Conservation (phyloP, 495 filamentous ascomycete genomes). For the Penicillium waksmanii region DNA sequence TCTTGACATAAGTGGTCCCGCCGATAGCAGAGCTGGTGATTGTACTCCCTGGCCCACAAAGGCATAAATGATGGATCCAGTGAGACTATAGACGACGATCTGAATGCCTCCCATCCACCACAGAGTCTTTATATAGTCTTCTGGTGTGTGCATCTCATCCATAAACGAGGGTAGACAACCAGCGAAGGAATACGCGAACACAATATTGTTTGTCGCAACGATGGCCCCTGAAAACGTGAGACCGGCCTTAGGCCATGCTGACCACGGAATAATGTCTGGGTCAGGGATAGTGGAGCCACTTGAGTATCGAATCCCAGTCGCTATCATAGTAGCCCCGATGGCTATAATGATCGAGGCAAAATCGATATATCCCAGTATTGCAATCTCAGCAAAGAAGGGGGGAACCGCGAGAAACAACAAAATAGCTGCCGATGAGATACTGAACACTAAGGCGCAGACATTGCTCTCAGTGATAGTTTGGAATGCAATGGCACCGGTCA, state of each 20-base stretch:
- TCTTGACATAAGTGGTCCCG: slow-evolving; percentile 60
- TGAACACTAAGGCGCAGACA: slow-evolving; percentile 65
- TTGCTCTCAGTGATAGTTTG: slow-evolving; percentile 60
- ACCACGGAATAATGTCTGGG: slow-evolving; percentile 27
- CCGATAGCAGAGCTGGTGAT: slow-evolving; percentile 69
- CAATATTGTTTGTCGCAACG: slow-evolving; percentile 68
- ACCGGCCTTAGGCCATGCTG: slow-evolving; percentile 33
- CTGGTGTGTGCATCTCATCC: slow-evolving; percentile 71
- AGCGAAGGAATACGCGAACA: slow-evolving; percentile 66
- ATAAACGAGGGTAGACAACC: slow-evolving; percentile 71
- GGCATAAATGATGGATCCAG: slow-evolving; percentile 67
- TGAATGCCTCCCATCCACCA: slow-evolving; percentile 60
- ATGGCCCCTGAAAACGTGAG: slow-evolving; percentile 42
- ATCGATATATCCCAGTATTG: slow-evolving; percentile 63
- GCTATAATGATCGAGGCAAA: slow-evolving; percentile 68
- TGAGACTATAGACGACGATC: slow-evolving; percentile 67
- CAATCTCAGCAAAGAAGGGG: slow-evolving; percentile 53
- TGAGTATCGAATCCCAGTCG: slow-evolving; percentile 51
- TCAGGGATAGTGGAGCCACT: not conserved
- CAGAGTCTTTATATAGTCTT: slow-evolving; percentile 64
- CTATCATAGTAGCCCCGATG: slow-evolving; percentile 70
- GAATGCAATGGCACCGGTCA: slow-evolving; percentile 71
- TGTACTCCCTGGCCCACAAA: slow-evolving; percentile 67
- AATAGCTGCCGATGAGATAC: slow-evolving; percentile 61
- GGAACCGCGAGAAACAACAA: slow-evolving; percentile 65